phyloP scores from a whole-genome alignment of 495 filamentous ascomycete species.

The Bryoglossum gracile region DNA sequence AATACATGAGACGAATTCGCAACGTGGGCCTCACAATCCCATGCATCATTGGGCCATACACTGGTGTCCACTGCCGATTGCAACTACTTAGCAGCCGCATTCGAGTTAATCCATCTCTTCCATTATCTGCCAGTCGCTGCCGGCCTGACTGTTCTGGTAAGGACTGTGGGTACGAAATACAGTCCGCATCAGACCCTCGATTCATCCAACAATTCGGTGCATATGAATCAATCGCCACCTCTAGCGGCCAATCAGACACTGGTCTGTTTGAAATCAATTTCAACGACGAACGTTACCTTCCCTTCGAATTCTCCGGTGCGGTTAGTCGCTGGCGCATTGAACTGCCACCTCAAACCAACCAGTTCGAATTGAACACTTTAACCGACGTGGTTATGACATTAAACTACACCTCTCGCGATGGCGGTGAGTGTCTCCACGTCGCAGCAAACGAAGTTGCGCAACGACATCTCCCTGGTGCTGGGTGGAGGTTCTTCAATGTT shows the following conservation, averaged over 20 bases:
- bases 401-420: no score
- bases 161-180: no score
- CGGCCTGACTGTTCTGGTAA: background rate
- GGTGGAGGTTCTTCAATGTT: conserved; percentile 1
- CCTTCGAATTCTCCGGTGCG: conserved; percentile 26
- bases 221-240: conserved; percentile 18
- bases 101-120: conserved; percentile 16
- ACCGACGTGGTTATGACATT: no score
- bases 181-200: no score
- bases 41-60: conserved; percentile 26
- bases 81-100: conserved; percentile 1
- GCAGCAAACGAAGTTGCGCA: background rate
- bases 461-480: background rate
- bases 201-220: no score
- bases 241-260: conserved; percentile 12
- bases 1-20: conserved; percentile 33
- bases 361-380: conserved; percentile 17
- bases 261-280: conserved; percentile 24
- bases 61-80: conserved; percentile 26
- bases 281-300: conserved; percentile 21
- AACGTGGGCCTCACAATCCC: conserved; percentile 18
- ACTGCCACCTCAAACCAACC: conserved; percentile 4
- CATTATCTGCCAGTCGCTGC: background rate
- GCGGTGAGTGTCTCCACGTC: background rate
- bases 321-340: conserved; percentile 22